These are phyloP conservation scores for Aspergillus heteromorphus DNA, from an alignment of 495 filamentous ascomycete genomes.

Conservation along the genomic window DNA sequence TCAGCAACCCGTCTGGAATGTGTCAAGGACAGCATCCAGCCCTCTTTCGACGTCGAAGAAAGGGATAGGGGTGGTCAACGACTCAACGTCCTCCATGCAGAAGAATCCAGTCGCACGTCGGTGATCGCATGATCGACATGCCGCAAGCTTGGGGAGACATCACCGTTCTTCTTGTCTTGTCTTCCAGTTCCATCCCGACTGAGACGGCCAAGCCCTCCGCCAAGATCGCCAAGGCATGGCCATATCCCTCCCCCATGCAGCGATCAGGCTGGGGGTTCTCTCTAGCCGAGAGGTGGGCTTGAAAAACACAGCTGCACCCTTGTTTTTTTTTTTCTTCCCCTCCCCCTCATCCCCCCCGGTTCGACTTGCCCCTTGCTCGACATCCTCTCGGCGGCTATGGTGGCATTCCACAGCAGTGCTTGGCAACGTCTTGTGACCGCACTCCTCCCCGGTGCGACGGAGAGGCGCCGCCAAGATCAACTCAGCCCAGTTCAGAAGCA, in stretches of 20 bases:
- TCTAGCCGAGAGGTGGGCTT: not conserved
- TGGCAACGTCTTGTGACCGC: conserved; percentile 18
- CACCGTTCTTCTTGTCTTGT: too few species aligned
- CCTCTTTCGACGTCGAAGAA: not conserved
- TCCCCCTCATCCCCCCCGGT: too few species aligned
- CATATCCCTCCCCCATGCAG: conserved; percentile 1
- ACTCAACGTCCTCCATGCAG: not conserved
- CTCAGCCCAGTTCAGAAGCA: not conserved
- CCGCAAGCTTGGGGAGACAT: conserved; percentile 9
- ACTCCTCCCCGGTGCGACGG: conserved; percentile 1
- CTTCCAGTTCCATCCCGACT: not conserved
- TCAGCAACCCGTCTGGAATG: not conserved
- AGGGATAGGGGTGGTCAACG: not conserved
- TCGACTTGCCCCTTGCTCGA: conserved; percentile 12
- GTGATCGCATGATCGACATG: conserved; percentile 18
- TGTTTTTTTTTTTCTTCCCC: too few species aligned
- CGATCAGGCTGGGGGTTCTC: not conserved
- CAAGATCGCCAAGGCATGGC: conserved; percentile 10
- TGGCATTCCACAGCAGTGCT: conserved; percentile 22
- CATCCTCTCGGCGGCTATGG: conserved; percentile 5
- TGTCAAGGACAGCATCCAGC: not conserved
- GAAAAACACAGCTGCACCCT: not conserved
- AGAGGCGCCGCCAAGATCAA: not conserved
- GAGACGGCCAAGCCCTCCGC: conserved; percentile 19
- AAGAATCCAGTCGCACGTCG: conserved; percentile 1